phyloP scores from a whole-genome alignment of 495 filamentous ascomycete species.

The Evansstolkia leycettana region DNA sequence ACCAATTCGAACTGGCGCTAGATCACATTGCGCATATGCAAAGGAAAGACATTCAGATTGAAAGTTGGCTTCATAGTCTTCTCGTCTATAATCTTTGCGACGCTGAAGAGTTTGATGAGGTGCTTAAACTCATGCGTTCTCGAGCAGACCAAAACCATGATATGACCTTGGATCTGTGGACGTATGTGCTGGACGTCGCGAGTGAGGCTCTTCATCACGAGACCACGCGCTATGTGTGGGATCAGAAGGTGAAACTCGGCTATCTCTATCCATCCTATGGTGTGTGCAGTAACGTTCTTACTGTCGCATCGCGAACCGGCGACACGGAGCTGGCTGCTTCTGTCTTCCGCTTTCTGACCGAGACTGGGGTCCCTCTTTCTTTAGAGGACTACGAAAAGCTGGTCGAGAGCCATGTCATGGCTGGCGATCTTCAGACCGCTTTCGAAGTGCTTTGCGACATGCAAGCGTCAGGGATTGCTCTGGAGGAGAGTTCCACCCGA shows the following conservation, averaged over 20 bases:
- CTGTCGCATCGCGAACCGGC: conserved; percentile 50
- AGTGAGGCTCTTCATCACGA: conserved; percentile 39
- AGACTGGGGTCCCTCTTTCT: conserved; percentile 38
- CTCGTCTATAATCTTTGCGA: conserved; percentile 59
- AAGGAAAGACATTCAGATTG: conserved; percentile 38
- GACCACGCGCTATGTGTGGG: conserved; percentile 53
- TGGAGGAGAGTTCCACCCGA: conserved; percentile 41
- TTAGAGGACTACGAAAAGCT: conserved; percentile 67
- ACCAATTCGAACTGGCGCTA: conserved; percentile 70
- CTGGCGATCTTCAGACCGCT: conserved; percentile 39
- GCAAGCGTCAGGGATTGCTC: conserved; percentile 40
- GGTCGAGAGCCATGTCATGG: conserved; percentile 50
- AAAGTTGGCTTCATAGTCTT: conserved; percentile 64
- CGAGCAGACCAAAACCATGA: conserved; percentile 33
- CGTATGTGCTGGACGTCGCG: conserved; percentile 57
- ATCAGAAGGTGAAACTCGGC: conserved; percentile 37
- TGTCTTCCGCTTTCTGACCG: conserved; percentile 24
- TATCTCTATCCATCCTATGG: conserved; percentile 56
- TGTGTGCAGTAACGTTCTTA: conserved; percentile 52
- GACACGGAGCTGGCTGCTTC: conserved; percentile 46
- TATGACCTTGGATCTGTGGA: conserved; percentile 45
- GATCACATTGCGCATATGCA: conserved; percentile 59
- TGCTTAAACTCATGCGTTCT: conserved; percentile 48
- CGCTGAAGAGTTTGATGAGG: conserved; percentile 62
- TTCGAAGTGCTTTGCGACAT: conserved; percentile 59